These are phyloP conservation scores for Ceratopteris richardii DNA, from an alignment of 75 land plant genomes.

Conservation along the genomic window DNA sequence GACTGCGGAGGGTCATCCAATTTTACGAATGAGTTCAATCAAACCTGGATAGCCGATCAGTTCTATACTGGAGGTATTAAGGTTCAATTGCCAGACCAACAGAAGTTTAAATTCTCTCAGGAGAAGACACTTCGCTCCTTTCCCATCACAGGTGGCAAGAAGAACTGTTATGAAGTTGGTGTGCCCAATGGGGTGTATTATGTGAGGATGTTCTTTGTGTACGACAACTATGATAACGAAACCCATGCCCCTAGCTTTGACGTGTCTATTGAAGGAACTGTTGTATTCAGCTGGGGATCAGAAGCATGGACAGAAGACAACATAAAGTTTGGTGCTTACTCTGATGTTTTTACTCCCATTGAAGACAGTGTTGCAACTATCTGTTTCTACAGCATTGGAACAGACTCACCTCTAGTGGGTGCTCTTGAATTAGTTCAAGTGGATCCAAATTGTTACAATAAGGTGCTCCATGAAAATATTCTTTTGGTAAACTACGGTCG, in stretches of 20 bases:
- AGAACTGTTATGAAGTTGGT: slow-evolving; percentile 68
- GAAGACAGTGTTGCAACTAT: slow-evolving; percentile 51
- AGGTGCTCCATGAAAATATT: neutral
- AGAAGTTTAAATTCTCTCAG: slow-evolving; percentile 37
- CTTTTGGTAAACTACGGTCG: slow-evolving; percentile 78
- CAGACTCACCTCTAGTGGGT: slow-evolving; percentile 84
- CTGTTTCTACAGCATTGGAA: slow-evolving; percentile 90
- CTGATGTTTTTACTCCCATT: slow-evolving; percentile 74
- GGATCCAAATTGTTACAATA: slow-evolving; percentile 34
- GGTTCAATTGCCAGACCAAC: slow-evolving; percentile 59
- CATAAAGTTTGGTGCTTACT: slow-evolving; percentile 60
- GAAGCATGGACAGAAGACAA: slow-evolving; percentile 60
- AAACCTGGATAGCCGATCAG: slow-evolving; percentile 67
- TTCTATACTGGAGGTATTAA: slow-evolving; percentile 64
- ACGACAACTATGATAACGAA: slow-evolving; percentile 83
- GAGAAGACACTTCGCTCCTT: slow-evolving; percentile 75
- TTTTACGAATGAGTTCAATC: slow-evolving; percentile 52
- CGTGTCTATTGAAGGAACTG: slow-evolving; percentile 84
- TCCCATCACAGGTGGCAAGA: slow-evolving; percentile 71
- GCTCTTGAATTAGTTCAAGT: slow-evolving; percentile 66
- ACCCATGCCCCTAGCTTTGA: slow-evolving; percentile 77
- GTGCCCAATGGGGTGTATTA: slow-evolving; percentile 60
- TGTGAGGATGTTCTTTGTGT: slow-evolving; percentile 81
- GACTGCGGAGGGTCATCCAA: slow-evolving; percentile 78
- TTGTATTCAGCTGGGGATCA: slow-evolving; percentile 81